phyloP scores from a whole-genome alignment of 768 basidiomycete species.

The Lactarius indigo region DNA sequence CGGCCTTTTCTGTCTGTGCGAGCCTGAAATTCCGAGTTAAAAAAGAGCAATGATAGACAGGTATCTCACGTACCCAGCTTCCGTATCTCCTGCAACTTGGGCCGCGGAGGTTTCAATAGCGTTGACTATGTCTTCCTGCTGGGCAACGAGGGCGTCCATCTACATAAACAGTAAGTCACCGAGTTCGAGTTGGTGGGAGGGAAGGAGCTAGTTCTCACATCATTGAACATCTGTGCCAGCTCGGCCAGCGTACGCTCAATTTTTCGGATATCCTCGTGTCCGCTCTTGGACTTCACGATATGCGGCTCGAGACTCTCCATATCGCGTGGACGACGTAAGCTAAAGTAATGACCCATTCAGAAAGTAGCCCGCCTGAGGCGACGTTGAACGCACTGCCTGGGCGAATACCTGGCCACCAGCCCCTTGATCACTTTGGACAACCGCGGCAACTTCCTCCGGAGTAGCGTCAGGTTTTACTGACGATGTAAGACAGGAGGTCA shows the following conservation, averaged over 20 bases:
- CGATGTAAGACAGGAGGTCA: not conserved
- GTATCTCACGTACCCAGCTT: constrained; percentile 54
- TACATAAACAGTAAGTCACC: constrained; percentile 30
- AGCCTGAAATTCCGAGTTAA: constrained; percentile 38
- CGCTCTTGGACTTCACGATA: constrained; percentile 87
- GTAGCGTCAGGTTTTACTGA: constrained; percentile 91
- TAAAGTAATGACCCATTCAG: constrained; percentile 30
- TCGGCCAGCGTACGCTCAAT: constrained; percentile 89
- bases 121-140: constrained; percentile 75
- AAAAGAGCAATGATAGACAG: not conserved
- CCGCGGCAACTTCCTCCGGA: constrained; percentile 80
- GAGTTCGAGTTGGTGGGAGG: not conserved
- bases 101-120: constrained; percentile 59
- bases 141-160: constrained; percentile 76
- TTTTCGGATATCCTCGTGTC: constrained; percentile 76
- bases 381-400: constrained; percentile 59
- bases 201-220: constrained; percentile 44
- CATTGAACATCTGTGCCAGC: constrained; percentile 82
- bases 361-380: not conserved
- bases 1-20: constrained; percentile 61
- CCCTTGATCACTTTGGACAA: constrained; percentile 79
- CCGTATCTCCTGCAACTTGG: constrained; percentile 64
- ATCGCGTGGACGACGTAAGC: constrained; percentile 76
- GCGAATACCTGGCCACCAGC: constrained; percentile 77
- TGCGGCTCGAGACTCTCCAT: constrained; percentile 76